Conservation (phyloP, 148 eudicot species). For the Fallopia convolvulus region DNA sequence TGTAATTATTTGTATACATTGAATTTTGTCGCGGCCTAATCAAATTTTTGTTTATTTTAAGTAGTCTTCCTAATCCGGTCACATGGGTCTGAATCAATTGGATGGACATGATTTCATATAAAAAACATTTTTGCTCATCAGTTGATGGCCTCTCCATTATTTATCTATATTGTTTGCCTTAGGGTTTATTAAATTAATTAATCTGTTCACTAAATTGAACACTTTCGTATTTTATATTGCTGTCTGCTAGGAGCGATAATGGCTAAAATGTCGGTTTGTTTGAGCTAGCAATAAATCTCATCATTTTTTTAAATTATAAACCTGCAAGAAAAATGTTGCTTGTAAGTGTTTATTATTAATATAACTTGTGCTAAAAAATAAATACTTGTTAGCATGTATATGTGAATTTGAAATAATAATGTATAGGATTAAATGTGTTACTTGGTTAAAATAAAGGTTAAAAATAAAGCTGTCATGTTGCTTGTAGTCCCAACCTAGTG, state of each 20-base stretch:
- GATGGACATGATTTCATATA: not conserved
- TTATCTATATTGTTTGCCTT: not conserved
- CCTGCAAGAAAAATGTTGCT: not conserved
- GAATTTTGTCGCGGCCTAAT: constrained; percentile 11
- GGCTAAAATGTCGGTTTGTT: constrained; percentile 9
- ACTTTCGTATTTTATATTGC: not conserved
- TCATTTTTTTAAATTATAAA: not conserved
- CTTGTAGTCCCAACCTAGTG: constrained; percentile 3
- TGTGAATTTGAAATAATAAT: not conserved
- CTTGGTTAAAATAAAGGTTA: not conserved
- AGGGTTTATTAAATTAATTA: constrained; percentile 1
- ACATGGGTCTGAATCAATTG: constrained; percentile 11
- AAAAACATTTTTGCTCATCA: not conserved
- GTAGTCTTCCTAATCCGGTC: constrained; percentile 7
- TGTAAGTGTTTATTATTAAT: not conserved
- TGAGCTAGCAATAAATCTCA: not conserved
- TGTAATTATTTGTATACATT: constrained; percentile 10
- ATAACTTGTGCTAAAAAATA: not conserved
- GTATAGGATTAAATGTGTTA: not conserved
- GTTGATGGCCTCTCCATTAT: constrained; percentile 8
- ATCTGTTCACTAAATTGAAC: not conserved
- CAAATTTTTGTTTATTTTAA: not conserved
- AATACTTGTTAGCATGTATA: not conserved
- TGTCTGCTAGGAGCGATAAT: constrained; percentile 11
- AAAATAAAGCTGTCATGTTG: constrained; percentile 2